Base-by-base conservation (phyloP, 441 rosid species). In the Lepidium campestre region DNA sequence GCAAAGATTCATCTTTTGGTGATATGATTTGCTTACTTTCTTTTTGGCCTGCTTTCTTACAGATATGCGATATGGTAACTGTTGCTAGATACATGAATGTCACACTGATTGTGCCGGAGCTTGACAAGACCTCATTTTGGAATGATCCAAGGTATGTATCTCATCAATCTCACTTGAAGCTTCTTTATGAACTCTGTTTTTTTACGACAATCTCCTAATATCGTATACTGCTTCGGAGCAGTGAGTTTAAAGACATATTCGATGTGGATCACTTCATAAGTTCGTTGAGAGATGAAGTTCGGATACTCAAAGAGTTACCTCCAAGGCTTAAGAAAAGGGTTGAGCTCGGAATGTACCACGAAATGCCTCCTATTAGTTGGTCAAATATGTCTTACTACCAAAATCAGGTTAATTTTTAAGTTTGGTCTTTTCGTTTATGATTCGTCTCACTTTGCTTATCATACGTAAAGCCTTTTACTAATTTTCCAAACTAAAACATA, bases 61-160 rank as follows among this genome's bases (percentile, higher is more conserved):
- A 87, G 94, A 87, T 87, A 56, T 87, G 94, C 9, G 94, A 87
- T 72, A 87, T 87, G 94, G 91, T 87, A 14, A 81, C 85, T 39
- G 73, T 87, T 22, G 91, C 94, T 46, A 78, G 89, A 59, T 84
- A 72, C 71, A 75, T 87, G 67, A 85, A 87, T 76, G 87, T 87
- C 39, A 87, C 94, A 32, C 83, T 87, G 19, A 73, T 87, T 66
- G 87, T 87, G 46, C 94, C 94, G 0, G 86, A 87, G 69, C 79
- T 87, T 57, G 94, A 87, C 70, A 87, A 85, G 77, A 79, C 89
- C 64, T 87, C 94, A 34, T 87, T 87, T 65, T 87, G 94, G 91
- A 79, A 80, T 57, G 94, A 87, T 74, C 85, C 89, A 14, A 83
- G 94, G 94, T 87, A 53, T 63, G 61, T 54, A 11, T 58, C 25